Percentiles rank a stretch among this genome's conserved stretches.
Evolutionary conservation across 2,329 filamentous ascomycete species (phyloP).

Genomic region (Phoma sp.): DNA sequence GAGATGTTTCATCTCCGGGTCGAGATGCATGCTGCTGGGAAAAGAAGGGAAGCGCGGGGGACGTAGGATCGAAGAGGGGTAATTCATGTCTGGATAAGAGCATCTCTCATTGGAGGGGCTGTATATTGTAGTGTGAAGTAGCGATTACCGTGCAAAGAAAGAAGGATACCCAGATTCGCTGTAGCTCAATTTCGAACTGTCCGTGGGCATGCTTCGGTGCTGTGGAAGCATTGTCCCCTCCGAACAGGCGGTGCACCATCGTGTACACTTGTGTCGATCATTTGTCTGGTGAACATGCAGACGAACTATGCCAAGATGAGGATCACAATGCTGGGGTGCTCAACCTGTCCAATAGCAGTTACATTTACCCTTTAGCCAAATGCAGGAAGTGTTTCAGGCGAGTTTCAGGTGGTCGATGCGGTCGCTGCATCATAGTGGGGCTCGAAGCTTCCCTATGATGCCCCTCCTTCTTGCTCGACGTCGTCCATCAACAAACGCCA

Average conservation of each 20-base stretch:
- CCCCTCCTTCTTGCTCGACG: slow-evolving; percentile 29
- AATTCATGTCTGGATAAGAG: background rate
- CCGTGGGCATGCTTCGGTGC: background rate
- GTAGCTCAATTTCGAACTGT: background rate
- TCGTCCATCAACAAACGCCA: slow-evolving; percentile 22
- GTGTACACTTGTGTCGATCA: slow-evolving; percentile 8
- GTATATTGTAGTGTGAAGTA: background rate
- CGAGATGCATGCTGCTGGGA: slow-evolving; percentile 74
- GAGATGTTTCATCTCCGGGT: slow-evolving; percentile 79
- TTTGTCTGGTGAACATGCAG: slow-evolving; percentile 1
- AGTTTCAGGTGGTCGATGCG: slow-evolving; percentile 18
- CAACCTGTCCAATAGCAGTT: slow-evolving; percentile 3
- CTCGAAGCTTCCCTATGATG: slow-evolving; percentile 24
- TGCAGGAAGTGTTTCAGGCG: slow-evolving; percentile 14
- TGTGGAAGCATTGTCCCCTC: too few species aligned
- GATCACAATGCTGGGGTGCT: background rate
- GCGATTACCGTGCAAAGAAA: background rate
- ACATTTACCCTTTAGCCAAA: slow-evolving; percentile 1
- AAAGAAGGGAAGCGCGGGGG: slow-evolving; percentile 47
- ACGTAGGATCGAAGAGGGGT: background rate
- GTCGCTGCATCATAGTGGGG: slow-evolving; percentile 30
- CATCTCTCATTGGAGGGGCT: too few species aligned
- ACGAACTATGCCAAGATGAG: background rate
- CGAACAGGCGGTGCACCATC: background rate
- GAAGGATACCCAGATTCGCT: background rate